Evolutionary conservation across 1,139 yeast species (phyloP), one percentile per base, ranked within the genome.

Genomic region (Taphrina confusa): DNA sequence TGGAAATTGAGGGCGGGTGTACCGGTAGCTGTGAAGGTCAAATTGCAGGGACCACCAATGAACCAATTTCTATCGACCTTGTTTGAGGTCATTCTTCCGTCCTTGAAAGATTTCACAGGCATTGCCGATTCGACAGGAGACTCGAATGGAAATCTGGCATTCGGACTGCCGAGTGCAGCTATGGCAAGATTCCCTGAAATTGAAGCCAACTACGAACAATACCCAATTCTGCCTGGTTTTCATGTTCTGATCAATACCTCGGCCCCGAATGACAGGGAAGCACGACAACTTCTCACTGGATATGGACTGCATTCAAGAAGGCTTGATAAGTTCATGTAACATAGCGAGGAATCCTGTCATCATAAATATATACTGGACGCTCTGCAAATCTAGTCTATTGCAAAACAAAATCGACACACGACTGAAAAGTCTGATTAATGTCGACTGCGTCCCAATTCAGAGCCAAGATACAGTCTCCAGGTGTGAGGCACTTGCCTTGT

Each of bases 1-100:
- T 91, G 97, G 96, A 84, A 84, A 68, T 80, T 90, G 61, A 83
- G 97, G 73, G 83, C 83, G 56, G 96, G 97, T 47, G 85, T 83
- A 77, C 85, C 87, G 54, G 87, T 95, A 82, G 99, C 98, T 59
- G 96, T 95, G 63, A 87, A 87, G 71, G 85, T 85, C 20, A 82
- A 81, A 63, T 76, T 94, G 63, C 78, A 78, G 36, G 98, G 97
- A 50, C 80, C 85, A 65, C 88, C 88, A 61, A 87, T 91, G 85
- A 76, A 83, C 61, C 97, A 90, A 74, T 92, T 94, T 70, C 72
- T 94, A 63, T 75, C 86, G 22, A 92, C 98, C 0, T 76, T 94
- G 68, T 82, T 95, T 1, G 98, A 94, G 73, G 77, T 94, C 67
- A 98, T 94, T 28, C 79, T 92, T 68, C 98, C 99, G 55, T 82